Percentiles rank a stretch among this genome's conserved stretches.
These are phyloP conservation scores for Talaromyces ruber DNA, from an alignment of 495 filamentous ascomycete species.

Conservation along the genomic window DNA sequence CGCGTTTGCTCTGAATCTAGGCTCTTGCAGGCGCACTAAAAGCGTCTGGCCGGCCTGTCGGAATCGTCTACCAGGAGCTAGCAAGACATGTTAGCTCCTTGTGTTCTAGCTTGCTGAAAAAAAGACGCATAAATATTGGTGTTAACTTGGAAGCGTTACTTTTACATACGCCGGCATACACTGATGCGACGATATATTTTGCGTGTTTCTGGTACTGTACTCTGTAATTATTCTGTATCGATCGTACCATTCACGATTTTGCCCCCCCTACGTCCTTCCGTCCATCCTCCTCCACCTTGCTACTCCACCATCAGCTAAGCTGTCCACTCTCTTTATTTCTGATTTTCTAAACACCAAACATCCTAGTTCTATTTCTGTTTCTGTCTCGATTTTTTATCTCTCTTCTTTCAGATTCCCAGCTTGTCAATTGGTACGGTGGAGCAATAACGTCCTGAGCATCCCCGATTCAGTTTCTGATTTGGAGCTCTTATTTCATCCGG, in stretches of 20 bases:
- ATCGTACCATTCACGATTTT: not conserved
- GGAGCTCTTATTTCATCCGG: not conserved
- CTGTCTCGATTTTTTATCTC: not conserved
- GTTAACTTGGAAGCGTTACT: too few relatives aligned
- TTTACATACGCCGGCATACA: not conserved
- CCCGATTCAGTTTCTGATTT: not conserved
- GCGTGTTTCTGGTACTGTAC: not conserved
- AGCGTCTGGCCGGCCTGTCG: not conserved
- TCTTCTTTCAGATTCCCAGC: not conserved
- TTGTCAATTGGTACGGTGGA: not conserved
- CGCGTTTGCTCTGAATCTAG: not conserved
- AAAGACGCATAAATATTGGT: not conserved
- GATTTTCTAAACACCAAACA: not conserved
- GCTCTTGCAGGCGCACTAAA: not conserved
- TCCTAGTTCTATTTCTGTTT: not conserved
- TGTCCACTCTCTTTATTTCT: not conserved
- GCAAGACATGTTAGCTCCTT: not conserved
- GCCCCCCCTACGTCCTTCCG: not conserved
- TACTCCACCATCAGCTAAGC: too few relatives aligned
- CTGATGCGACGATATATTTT: not conserved
- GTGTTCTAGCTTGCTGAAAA: not conserved
- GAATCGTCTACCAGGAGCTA: not conserved
- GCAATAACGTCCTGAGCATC: not conserved
- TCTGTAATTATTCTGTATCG: not conserved
- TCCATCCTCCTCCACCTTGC: not conserved